Evolutionary conservation across 2,329 filamentous ascomycete genomes (phyloP), one percentile per base, ranked within the genome.

Genomic region (Trichoderma atrobrunneum): DNA sequence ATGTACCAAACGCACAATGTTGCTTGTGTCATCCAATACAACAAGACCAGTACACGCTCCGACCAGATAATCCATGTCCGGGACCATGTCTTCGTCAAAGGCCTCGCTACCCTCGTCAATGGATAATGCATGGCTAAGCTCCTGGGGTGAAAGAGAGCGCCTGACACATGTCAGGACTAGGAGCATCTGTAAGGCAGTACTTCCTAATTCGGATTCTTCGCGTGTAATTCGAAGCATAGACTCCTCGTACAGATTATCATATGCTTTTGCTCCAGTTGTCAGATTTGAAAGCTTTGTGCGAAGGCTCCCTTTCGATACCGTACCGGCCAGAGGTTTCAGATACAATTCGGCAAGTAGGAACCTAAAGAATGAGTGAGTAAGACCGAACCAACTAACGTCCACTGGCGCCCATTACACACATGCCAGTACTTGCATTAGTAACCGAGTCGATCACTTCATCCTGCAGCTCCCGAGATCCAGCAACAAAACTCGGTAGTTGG

Each of bases 351-450:
- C 48, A 14, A 54, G 21, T 14, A 54, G 48, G 7, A 54, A 54
- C 48, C 48, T 54, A 7, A 14, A 14, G 3, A 2, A 14, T 7
- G 3, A 54, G 0, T 54, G 5, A 54, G 48, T 10, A 12, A 7
- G 1, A 10, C n/a, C n/a, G 0, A 11, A 10, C 43, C n/a, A 51
- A 7, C 1, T 1, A 51, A 3, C 8, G 2, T 51, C 2, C 1
- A 11, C n/a, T n/a, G n/a, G n/a, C n/a, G n/a, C n/a, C n/a, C n/a
- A n/a, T n/a, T n/a, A n/a, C n/a, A 12, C 24, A 54, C 48, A 54
- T 54, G 5, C 48, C 48, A 2, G 48, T 11, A 14, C 48, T 54
- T 24, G 48, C 48, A 4, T 7, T 24, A 0, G 48, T 54, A 12
- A 54, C 21, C 5, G 48, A 54, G 11, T 54, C 5, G 5, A 54